Percentiles rank a stretch among this genome's conserved stretches.
Conservation (phyloP, 805 yeast genomes). For the Starmerella geochares region DNA sequence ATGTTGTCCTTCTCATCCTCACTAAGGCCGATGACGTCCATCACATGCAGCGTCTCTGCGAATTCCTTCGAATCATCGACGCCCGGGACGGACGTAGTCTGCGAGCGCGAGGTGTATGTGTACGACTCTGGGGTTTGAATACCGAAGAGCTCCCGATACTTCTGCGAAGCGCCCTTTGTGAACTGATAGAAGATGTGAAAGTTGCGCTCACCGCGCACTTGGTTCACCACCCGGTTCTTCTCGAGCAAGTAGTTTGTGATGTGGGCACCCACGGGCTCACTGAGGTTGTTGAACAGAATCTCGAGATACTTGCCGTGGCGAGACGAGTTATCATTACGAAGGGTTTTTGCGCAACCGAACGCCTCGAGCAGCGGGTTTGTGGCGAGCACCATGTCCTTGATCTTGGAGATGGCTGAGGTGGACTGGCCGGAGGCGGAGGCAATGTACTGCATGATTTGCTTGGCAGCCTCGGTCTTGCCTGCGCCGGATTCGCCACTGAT, state of each 20-base stretch:
- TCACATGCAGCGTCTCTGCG: slow-evolving; percentile 70
- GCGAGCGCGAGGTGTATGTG: slow-evolving; percentile 74
- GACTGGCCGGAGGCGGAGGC: slow-evolving; percentile 69
- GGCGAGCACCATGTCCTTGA: slow-evolving; percentile 95
- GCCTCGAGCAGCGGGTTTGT: slow-evolving; percentile 88
- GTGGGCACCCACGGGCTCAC: slow-evolving; percentile 89
- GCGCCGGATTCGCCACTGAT: slow-evolving; percentile 98
- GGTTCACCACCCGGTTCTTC: slow-evolving; percentile 94
- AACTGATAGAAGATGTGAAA: slow-evolving; percentile 96
- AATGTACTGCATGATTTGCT: slow-evolving; percentile 93
- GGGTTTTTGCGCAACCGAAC: slow-evolving; percentile 87
- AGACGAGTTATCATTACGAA: slow-evolving; percentile 80
- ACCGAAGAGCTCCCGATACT: slow-evolving; percentile 74
- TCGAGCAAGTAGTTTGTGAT: slow-evolving; percentile 90
- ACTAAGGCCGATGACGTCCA: slow-evolving; percentile 74
- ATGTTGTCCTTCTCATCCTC: slow-evolving; percentile 83
- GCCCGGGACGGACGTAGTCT: slow-evolving; percentile 76
- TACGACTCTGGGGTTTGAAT: slow-evolving; percentile 91
- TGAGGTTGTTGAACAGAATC: slow-evolving; percentile 68
- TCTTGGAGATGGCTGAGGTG: slow-evolving; percentile 61
- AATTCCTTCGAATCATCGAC: slow-evolving; percentile 77
- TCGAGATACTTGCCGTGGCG: slow-evolving; percentile 91
- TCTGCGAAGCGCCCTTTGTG: slow-evolving; percentile 80
- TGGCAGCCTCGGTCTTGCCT: slow-evolving; percentile 96
- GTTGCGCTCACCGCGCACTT: slow-evolving; percentile 82